Evolutionary conservation across 306 rosid species (phyloP).

Genomic region (Prunus campanulata): DNA sequence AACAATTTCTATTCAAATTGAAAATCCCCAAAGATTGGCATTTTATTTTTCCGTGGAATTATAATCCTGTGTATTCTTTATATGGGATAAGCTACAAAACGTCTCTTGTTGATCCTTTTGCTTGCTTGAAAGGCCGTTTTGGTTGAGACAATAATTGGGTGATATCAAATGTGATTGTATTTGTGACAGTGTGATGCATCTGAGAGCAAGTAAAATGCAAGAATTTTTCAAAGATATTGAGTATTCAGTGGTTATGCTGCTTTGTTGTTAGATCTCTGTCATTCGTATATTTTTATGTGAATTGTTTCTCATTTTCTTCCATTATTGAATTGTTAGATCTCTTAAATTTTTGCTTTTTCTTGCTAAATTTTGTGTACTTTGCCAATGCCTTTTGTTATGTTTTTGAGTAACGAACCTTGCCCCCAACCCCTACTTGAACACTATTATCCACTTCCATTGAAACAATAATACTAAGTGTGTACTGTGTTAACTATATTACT

Average conservation of each 20-base stretch:
- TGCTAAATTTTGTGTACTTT: neutral
- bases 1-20: neutral
- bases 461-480: neutral
- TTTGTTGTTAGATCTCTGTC: neutral
- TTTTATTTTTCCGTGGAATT: neutral
- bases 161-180: neutral
- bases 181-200: neutral
- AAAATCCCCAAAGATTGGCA: neutral
- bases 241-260: neutral
- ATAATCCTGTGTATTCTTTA: neutral
- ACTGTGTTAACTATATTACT: constrained; percentile 1
- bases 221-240: neutral
- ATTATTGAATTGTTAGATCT: neutral
- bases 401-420: neutral
- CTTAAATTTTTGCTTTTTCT: neutral
- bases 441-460: neutral
- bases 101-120: neutral
- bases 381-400: neutral
- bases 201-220: neutral
- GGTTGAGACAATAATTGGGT: neutral
- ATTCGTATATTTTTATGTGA: neutral
- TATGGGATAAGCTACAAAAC: neutral
- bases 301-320: neutral
- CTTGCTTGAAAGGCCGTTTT: neutral
- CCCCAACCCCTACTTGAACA: neutral